Evolutionary conservation across 257 asterid genomes (phyloP), one percentile per base, ranked within the genome.

Genomic region (Przewalskia tangutica): DNA sequence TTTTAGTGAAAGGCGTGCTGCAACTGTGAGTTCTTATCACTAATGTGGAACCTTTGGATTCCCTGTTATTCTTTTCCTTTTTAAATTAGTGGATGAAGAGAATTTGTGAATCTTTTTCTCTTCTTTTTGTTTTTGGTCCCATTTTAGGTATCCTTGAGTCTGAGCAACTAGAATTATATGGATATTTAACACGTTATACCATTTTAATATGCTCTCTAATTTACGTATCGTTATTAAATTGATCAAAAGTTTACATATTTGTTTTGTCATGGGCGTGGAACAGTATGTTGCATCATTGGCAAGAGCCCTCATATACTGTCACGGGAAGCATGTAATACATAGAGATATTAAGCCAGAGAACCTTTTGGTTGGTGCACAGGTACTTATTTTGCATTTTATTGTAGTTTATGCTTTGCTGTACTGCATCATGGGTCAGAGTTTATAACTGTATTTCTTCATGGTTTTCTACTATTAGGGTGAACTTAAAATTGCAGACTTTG

Each of bases 241-340:
- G 50, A 81, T 32, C 46, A 7, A 10, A 73, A 78, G 60, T 46
- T 13, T 23, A 38, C 1, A 2, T 27, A 27, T 20, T 77, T 59
- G 4, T 79, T 48, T 60, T 88, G 82, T 82, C 38, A 23, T 5
- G 6, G 20, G 36, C 14, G 17, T 75, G 64, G 54, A 66, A 78
- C 94, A 96, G 99, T 96, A 94, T 84, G 90, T 95, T 66, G 97
- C 98, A 82, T 94, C 98, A 40, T 85, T 96, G 79, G 99, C 98
- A 81, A 92, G 98, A 75, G 99, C 98, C 46, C 95, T 96, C 85
- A 89, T 94, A 82, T 96, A 96, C 79, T 96, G 98, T 62, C 99
- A 96, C 81, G 99, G 98, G 75, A 96, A 96, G 84, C 99, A 96
- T n/a, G 99, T 96, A 50, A 96, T 96, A 73, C 99, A 94, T 84